Percentiles rank a stretch among this genome's conserved stretches.
Evolutionary conservation across 2,329 filamentous ascomycete species (phyloP).

Genomic region (Pseudocercospora pini-densiflorae): DNA sequence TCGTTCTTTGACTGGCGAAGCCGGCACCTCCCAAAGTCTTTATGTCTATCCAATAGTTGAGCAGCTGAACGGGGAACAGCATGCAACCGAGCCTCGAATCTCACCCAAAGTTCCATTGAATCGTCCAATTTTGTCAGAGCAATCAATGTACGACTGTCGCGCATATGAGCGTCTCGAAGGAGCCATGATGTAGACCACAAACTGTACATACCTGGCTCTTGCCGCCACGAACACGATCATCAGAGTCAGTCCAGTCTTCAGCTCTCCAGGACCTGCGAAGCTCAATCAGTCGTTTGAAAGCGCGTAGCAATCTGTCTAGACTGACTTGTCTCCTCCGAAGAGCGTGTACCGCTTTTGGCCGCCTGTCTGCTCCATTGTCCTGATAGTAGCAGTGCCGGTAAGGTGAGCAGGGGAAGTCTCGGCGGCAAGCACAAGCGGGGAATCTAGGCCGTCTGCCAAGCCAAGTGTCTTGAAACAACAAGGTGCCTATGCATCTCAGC

Average conservation of each 20-base stretch:
- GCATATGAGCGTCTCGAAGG: not conserved
- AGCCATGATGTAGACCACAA: not conserved
- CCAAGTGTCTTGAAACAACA: not conserved
- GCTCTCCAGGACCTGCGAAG: constrained; percentile 60
- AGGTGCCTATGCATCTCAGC: too few species aligned
- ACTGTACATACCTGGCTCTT: constrained; percentile 56
- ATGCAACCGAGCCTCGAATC: not conserved
- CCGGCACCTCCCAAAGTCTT: constrained; percentile 77
- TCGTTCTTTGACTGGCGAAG: constrained; percentile 78
- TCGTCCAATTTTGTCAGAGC: constrained; percentile 45
- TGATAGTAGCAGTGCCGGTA: not conserved
- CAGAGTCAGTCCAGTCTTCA: constrained; percentile 68
- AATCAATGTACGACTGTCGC: constrained; percentile 51
- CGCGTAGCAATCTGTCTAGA: not conserved
- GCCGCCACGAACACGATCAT: constrained; percentile 79
- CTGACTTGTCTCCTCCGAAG: constrained; percentile 41
- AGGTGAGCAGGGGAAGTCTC: not conserved
- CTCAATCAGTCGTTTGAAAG: not conserved
- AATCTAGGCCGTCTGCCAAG: not conserved
- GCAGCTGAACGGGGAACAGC: not conserved
- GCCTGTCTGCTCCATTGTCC: not conserved
- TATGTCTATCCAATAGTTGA: constrained; percentile 58
- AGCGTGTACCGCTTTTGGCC: constrained; percentile 31
- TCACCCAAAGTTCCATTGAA: constrained; percentile 66
- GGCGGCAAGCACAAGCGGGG: not conserved